Conservation (phyloP, 306 rosid species). For the Dicorynia guianensis region DNA sequence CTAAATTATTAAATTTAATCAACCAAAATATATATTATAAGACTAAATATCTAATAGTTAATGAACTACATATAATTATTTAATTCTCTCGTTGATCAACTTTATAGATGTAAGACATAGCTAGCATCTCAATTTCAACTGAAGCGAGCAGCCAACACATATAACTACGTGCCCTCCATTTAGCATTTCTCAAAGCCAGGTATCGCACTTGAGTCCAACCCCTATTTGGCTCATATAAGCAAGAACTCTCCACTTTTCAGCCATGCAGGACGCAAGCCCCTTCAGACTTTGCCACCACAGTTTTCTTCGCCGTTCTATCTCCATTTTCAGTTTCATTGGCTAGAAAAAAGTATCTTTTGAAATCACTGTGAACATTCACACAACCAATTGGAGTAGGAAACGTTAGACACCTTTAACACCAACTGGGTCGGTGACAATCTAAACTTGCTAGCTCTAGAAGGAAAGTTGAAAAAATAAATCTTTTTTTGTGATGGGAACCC, state of each 20-base stretch:
- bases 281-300: neutral
- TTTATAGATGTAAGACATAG: too few relatives aligned
- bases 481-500: slow-evolving; percentile 51
- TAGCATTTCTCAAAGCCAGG: slow-evolving; percentile 39
- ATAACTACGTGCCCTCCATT: slow-evolving; percentile 47
- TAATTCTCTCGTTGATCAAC: too few relatives aligned
- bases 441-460: too few relatives aligned
- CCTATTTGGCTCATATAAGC: slow-evolving; percentile 44
- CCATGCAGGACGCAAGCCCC: slow-evolving; percentile 52
- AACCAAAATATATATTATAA: too few relatives aligned
- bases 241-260: slow-evolving; percentile 51
- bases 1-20: too few relatives aligned
- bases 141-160: slow-evolving; percentile 19
- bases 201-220: slow-evolving; percentile 45
- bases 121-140: too few relatives aligned
- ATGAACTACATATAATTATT: too few relatives aligned
- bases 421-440: neutral
- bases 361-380: too few relatives aligned
- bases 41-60: too few relatives aligned
- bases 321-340: neutral
- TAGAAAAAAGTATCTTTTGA: neutral
- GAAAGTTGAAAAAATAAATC: neutral
- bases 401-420: neutral
- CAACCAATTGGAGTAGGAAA: neutral
- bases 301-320: neutral